A percentile compares a stretch with the other conserved stretches of the same genome.
Conservation (phyloP, 2,329 filamentous ascomycete species). For the Alternaria gansuensis region DNA sequence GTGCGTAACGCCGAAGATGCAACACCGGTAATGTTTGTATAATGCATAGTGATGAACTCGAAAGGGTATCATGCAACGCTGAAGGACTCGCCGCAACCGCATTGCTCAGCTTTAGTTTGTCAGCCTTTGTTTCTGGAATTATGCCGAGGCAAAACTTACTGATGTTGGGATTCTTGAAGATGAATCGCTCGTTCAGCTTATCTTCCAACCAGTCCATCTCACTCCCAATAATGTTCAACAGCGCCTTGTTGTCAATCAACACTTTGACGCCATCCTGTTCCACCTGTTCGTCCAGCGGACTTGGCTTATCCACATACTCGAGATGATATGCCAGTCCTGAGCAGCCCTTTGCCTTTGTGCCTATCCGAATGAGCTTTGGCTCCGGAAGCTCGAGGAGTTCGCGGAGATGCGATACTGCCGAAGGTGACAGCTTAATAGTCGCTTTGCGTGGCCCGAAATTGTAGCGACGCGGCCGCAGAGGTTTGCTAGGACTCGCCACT, state of each 20-base stretch:
- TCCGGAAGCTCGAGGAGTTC: slow-evolving; percentile 82
- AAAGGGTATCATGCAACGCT: slow-evolving; percentile 59
- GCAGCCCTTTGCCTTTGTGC: slow-evolving; percentile 92
- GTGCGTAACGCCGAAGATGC: slow-evolving; percentile 16
- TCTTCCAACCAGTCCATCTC: slow-evolving; percentile 99
- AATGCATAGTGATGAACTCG: slow-evolving; percentile 19
- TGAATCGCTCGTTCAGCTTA: slow-evolving; percentile 88
- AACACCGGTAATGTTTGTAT: slow-evolving; percentile 42
- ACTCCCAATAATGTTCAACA: slow-evolving; percentile 97
- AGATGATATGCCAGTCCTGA: slow-evolving; percentile 92
- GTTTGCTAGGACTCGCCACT: slow-evolving; percentile 57
- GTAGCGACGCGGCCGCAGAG: slow-evolving; percentile 65
- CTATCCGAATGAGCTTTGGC: slow-evolving; percentile 91
- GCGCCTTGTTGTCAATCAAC: slow-evolving; percentile 93
- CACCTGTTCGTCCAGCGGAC: slow-evolving; percentile 86
- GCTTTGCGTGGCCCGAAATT: slow-evolving; percentile 86
- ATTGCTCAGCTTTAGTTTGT: slow-evolving; percentile 80
- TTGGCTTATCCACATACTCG: slow-evolving; percentile 93
- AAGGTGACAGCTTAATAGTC: slow-evolving; percentile 83
- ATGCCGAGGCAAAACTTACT: slow-evolving; percentile 70
- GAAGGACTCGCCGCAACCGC: slow-evolving; percentile 95
- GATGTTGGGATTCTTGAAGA: slow-evolving; percentile 97
- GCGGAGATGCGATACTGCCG: slow-evolving; percentile 80
- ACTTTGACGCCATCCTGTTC: slow-evolving; percentile 97
- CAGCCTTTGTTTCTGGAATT: slow-evolving; percentile 24